phyloP scores from a whole-genome alignment of 352 stramenopile genomes.

The Thraustotheca clavata region DNA sequence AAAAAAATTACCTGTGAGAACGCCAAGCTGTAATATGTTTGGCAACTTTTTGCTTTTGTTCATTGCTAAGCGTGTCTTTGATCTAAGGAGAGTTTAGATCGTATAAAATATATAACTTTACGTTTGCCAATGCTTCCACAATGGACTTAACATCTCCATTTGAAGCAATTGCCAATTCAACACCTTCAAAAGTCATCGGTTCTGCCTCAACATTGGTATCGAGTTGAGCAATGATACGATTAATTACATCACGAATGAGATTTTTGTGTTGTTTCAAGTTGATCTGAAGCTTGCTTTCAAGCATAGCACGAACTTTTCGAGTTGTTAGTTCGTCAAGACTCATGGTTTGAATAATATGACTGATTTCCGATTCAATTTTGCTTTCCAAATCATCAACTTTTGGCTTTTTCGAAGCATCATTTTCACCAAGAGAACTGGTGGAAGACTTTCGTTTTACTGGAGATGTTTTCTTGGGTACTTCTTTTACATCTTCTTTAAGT shows the following conservation, averaged over 20 bases:
- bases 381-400: constrained; percentile 29
- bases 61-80: no score
- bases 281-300: constrained; percentile 59
- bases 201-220: constrained; percentile 35
- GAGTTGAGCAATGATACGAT: constrained; percentile 65
- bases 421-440: background rate
- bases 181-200: constrained; percentile 15
- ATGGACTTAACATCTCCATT: no score
- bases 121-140: no score
- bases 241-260: constrained; percentile 65
- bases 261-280: constrained; percentile 67
- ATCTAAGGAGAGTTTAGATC: no score
- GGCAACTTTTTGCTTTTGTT: no score
- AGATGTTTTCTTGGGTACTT: constrained; percentile 12
- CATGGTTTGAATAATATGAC: constrained; percentile 66
- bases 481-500: constrained; percentile 35
- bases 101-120: no score
- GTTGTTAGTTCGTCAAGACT: constrained; percentile 80
- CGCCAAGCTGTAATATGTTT: background rate
- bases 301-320: constrained; percentile 63
- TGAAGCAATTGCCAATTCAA: no score
- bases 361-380: constrained; percentile 67
- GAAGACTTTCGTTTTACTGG: background rate
- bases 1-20: background rate
- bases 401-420: background rate